A percentile compares a stretch with the other conserved stretches of the same genome.
Evolutionary conservation across 2,329 filamentous ascomycete species (phyloP).

Genomic region (Coniochaeta hoffmannii): DNA sequence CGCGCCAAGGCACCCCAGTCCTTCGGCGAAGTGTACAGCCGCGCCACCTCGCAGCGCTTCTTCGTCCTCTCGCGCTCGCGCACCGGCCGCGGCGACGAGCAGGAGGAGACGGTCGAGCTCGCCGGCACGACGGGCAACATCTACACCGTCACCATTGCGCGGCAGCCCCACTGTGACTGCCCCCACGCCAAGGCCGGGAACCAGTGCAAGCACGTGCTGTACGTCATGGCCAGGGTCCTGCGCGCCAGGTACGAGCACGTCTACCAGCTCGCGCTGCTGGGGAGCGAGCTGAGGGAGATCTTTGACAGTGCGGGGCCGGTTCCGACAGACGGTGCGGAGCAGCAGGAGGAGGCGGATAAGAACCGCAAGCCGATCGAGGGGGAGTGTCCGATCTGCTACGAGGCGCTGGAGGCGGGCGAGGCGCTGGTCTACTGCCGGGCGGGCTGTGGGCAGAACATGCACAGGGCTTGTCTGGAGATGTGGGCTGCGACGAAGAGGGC

Average conservation of each 20-base stretch:
- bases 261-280: constrained; percentile 56
- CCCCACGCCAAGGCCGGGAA: constrained; percentile 44
- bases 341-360: constrained; percentile 18
- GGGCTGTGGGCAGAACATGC: constrained; percentile 48
- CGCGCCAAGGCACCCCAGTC: constrained; percentile 13
- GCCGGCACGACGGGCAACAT: constrained; percentile 60
- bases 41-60: constrained; percentile 26
- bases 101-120: constrained; percentile 47
- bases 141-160: constrained; percentile 48
- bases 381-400: constrained; percentile 52
- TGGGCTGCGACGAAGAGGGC: constrained; percentile 43
- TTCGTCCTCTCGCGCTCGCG: constrained; percentile 36
- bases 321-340: constrained; percentile 18
- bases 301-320: constrained; percentile 47
- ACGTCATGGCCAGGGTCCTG: constrained; percentile 52
- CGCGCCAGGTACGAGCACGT: constrained; percentile 46
- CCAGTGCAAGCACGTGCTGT: constrained; percentile 60
- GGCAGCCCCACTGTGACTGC: constrained; percentile 47
- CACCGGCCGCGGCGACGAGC: constrained; percentile 25
- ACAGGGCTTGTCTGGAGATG: constrained; percentile 44
- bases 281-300: constrained; percentile 50
- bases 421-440: constrained; percentile 42
- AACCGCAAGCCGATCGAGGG: constrained; percentile 42
- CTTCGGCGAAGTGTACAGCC: constrained; percentile 14
- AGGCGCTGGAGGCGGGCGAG: constrained; percentile 32